Base-by-base conservation (phyloP, 2,329 filamentous ascomycete species). In the Fusarium gaditjirri region DNA sequence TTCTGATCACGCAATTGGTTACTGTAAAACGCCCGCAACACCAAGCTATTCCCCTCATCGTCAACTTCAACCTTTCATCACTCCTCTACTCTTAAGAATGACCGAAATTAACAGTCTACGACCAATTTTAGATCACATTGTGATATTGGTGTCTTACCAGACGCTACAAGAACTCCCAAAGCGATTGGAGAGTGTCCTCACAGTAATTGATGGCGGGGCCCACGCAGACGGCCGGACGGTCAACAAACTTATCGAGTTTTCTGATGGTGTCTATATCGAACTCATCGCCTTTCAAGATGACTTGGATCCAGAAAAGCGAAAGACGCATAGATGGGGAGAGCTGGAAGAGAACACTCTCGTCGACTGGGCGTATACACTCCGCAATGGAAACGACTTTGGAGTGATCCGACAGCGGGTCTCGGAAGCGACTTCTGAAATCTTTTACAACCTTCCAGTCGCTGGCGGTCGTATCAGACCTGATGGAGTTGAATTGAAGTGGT, bases 331-430 rank as follows among this genome's bases (percentile, higher is more conserved):
- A 14, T 72, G 70, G 70, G 70, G 70, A 29, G 25, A 60, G 14
- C 4, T 70, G 2, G 38, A 71, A 7, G 70, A 73, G 17, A 57
- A 65, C 25, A 49, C 44, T 3, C 16, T 72, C 1, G 39, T 72
- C 11, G 70, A 72, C 19, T 73, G 70, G 70, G 70, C 70, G 2
- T 58, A 72, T 17, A 72, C 70, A 19, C 66, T 72, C 3, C 53
- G 44, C 0, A 4, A 27, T 4, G 65, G 71, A n/a, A 73, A 52
- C 19, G 38, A 67, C 13, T 73, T 72, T 17, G 7, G 8, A 1
- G 38, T 56, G 0, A 63, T 72, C 14, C 65, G 73, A 14, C 23
- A 57, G 9, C 56, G 49, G 0, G 65, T 73, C 8, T 39, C 31
- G 2, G 21, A 60, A 5, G 33, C 66, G 0, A 71, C 14, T 3